Evolutionary conservation across 768 basidiomycete genomes (phyloP), one percentile per base, ranked within the genome.

Genomic region (Holtermanniella nyarrowii): DNA sequence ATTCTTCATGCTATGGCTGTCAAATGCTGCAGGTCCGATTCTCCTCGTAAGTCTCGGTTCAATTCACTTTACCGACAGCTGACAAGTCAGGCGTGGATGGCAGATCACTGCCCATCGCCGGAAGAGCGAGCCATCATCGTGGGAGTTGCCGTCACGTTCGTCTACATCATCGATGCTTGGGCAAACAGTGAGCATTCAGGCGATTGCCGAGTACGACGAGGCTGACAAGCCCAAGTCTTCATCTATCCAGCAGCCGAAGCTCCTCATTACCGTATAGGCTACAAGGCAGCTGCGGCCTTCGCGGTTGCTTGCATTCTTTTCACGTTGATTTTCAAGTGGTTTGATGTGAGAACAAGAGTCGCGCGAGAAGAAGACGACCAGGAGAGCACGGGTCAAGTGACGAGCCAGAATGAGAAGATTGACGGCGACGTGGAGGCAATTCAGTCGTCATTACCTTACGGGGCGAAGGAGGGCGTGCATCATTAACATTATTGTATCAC

Each of bases 191-290:
- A 42, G 56, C n/a, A n/a, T n/a, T n/a, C n/a, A n/a, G n/a, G 39
- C 25, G 13, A 13, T 20, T 20, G 25, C n/a, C 24, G 14, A 7
- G 10, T 5, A 16, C 22, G 16, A 1, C 23, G 16, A 42, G 7
- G 7, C 21, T 23, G 37, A 12, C 16, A 10, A 21, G 4, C 43
- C 12, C 3, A 24, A 21, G 31, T 37, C 31, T 37, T 65, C 23
- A 57, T 66, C 31, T 66, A 63, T 50, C 61, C 65, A 2, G 61
- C 65, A 18, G 48, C 48, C 5, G 25, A 61, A 41, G 65, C 65
- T 3, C 65, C 65, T 20, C 44, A 58, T 23, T 66, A 66, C 41
- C 53, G 50, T 3, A 48, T 59, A 26, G 65, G 65, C 0, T 66
- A 61, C 55, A 63, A 63, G 44, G 65, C 58, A 2, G 54, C 61